phyloP scores from a whole-genome alignment of 2,329 filamentous ascomycete genomes.

The Alternaria infectoria region DNA sequence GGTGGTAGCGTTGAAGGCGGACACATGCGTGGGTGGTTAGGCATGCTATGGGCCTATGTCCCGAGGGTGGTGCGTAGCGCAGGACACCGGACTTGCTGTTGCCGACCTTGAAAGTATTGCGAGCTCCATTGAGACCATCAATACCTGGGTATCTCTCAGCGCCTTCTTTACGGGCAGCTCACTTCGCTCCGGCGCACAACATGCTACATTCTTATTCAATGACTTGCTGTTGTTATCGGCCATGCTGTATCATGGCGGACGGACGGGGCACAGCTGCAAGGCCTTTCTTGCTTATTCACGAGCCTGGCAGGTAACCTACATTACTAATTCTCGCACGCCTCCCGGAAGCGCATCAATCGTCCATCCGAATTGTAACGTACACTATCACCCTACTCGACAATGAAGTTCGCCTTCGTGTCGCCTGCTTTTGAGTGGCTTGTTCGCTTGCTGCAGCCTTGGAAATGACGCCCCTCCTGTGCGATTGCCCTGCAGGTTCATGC shows the following conservation, averaged over 20 bases:
- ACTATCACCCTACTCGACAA: slow-evolving; percentile 7
- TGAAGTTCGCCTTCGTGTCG: slow-evolving; percentile 1
- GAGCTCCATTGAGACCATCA: neutral
- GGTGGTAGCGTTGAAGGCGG: neutral
- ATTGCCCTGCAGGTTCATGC: slow-evolving; percentile 6
- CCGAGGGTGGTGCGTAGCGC: neutral
- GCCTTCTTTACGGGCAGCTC: neutral
- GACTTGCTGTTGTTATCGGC: neutral
- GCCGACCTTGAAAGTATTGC: neutral
- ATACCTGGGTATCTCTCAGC: neutral
- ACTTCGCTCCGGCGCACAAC: neutral
- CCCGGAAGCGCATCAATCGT: slow-evolving; percentile 9
- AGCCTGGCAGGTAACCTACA: neutral
- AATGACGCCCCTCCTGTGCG: slow-evolving; percentile 1
- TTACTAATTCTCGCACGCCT: slow-evolving; percentile 17
- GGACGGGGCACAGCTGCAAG: neutral
- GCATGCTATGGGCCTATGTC: neutral
- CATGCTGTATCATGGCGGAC: neutral
- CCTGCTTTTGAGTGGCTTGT: neutral
- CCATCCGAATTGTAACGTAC: slow-evolving; percentile 1
- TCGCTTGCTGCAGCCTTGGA: slow-evolving; percentile 11
- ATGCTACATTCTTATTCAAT: neutral
- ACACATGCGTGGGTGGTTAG: neutral
- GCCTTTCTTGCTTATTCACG: slow-evolving; percentile 16
- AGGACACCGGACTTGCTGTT: neutral